These are phyloP conservation scores for Camelina hispida DNA, from an alignment of 345 rosid genomes.

Conservation along the genomic window DNA sequence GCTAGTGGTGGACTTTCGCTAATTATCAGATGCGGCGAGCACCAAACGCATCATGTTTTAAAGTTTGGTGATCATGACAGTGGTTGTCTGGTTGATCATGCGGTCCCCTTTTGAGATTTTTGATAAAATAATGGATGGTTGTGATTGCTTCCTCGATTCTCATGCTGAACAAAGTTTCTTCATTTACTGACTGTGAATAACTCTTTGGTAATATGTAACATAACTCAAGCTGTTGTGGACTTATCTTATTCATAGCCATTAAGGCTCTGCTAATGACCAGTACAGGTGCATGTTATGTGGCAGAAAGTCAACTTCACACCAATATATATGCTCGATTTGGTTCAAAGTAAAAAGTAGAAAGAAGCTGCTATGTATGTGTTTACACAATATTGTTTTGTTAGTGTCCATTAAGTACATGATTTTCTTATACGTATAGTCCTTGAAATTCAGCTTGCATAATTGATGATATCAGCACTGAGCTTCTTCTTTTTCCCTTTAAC, in stretches of 20 bases:
- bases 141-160: slow-evolving; percentile 38
- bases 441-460: slow-evolving; percentile 29
- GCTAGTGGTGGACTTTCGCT: slow-evolving; percentile 41
- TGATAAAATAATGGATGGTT: slow-evolving; percentile 36
- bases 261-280: slow-evolving; percentile 21
- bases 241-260: slow-evolving; percentile 12
- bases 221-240: slow-evolving; percentile 28
- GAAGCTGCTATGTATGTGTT: slow-evolving; percentile 28
- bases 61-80: slow-evolving; percentile 43
- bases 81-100: slow-evolving; percentile 44
- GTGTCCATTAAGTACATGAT: slow-evolving; percentile 28
- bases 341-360: slow-evolving; percentile 20
- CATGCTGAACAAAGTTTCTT: slow-evolving; percentile 27
- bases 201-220: slow-evolving; percentile 20
- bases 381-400: slow-evolving; percentile 31
- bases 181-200: slow-evolving; percentile 17
- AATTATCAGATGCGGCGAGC: slow-evolving; percentile 48
- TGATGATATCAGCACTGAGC: slow-evolving; percentile 37
- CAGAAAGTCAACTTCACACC: slow-evolving; percentile 28
- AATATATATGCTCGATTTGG: slow-evolving; percentile 16
- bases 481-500: slow-evolving; percentile 26
- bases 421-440: slow-evolving; percentile 42
- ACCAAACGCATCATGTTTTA: slow-evolving; percentile 46
- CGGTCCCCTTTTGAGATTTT: slow-evolving; percentile 37
- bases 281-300: slow-evolving; percentile 20